Evolutionary conservation across 2,329 filamentous ascomycete genomes (phyloP).

Genomic region (Colletotrichum sp.): DNA sequence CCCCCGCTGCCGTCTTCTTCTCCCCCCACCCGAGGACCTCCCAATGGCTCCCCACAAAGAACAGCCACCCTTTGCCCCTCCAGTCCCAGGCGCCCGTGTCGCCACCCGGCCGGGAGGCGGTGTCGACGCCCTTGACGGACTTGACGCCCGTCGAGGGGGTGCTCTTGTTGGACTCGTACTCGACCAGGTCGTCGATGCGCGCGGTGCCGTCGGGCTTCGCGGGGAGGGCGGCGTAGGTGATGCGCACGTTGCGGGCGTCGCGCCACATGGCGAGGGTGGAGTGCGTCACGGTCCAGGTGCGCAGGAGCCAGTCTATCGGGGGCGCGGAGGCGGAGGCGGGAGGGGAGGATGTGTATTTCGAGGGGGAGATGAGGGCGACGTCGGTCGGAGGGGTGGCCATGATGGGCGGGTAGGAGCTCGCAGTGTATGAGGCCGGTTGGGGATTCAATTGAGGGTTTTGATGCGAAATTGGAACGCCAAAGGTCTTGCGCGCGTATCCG

Average conservation of each 20-base stretch:
- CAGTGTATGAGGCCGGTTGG: background rate
- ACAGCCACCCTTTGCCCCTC: constrained; percentile 78
- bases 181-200: constrained; percentile 74
- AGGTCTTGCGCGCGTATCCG: background rate
- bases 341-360: constrained; percentile 46
- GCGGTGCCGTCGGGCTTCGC: constrained; percentile 39
- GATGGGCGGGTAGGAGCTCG: background rate
- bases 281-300: constrained; percentile 78
- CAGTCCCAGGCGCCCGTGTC: constrained; percentile 67
- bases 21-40: constrained; percentile 81
- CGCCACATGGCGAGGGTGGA: constrained; percentile 83
- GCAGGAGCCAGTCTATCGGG: constrained; percentile 62
- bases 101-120: constrained; percentile 29
- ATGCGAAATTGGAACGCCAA: background rate
- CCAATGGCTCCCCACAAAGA: constrained; percentile 78
- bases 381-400: constrained; percentile 18
- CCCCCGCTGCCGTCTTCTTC: constrained; percentile 40
- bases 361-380: constrained; percentile 39
- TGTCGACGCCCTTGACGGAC: constrained; percentile 70
- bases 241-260: constrained; percentile 78
- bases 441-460: background rate
- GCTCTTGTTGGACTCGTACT: constrained; percentile 63
- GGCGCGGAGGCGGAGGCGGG: constrained; percentile 41
- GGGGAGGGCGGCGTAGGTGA: constrained; percentile 70
- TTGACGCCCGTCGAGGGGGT: constrained; percentile 49